Conservation (phyloP, 345 rosid species). For the Citrus maxima region DNA sequence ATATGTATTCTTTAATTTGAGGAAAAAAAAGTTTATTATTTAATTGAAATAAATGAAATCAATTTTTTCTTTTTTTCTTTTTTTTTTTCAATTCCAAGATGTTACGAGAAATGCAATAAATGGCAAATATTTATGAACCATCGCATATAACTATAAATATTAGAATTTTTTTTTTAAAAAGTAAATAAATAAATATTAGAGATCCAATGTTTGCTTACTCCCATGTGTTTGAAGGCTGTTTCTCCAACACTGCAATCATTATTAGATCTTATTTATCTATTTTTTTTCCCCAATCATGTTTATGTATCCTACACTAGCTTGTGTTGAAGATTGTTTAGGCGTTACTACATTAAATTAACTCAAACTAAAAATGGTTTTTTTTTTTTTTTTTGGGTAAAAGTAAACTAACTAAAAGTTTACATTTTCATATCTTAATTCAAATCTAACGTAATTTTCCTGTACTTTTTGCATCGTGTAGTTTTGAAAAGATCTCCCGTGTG, state of each 20-base stretch:
- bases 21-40: too few relatives aligned
- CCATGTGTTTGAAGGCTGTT: neutral
- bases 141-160: neutral
- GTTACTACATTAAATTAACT: neutral
- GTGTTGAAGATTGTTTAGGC: neutral
- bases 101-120: neutral
- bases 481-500: too few relatives aligned
- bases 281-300: neutral
- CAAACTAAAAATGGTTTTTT: neutral
- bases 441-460: too few relatives aligned
- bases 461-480: too few relatives aligned
- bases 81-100: neutral
- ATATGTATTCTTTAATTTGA: neutral
- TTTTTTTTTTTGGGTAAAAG: neutral
- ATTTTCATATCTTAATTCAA: too few relatives aligned
- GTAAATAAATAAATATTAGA: too few relatives aligned
- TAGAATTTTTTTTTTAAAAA: too few relatives aligned
- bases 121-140: neutral
- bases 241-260: neutral
- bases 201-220: too few relatives aligned
- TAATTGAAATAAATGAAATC: too few relatives aligned
- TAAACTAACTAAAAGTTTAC: too few relatives aligned
- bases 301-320: too few relatives aligned
- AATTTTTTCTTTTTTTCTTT: too few relatives aligned
- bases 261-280: neutral